A percentile compares a stretch with the other conserved stretches of the same genome.
Conservation (phyloP, 1,284 basidiomycete species). For the Tetrapyrgos nigripes region DNA sequence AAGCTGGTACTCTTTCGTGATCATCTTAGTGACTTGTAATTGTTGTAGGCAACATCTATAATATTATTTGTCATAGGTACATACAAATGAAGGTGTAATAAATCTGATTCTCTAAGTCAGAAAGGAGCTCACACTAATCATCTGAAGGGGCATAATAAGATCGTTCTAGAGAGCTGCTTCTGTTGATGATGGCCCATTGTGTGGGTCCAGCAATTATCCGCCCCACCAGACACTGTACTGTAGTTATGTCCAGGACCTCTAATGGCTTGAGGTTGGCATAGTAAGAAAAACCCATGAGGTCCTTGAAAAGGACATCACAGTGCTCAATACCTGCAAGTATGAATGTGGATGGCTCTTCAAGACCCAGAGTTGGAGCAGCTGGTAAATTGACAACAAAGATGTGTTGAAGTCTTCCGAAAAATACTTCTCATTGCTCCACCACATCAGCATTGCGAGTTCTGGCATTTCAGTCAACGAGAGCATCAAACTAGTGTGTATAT, state of each 20-base stretch:
- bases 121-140: too few relatives aligned
- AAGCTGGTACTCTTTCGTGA: too few relatives aligned
- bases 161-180: constrained; percentile 15
- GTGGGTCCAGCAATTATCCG: constrained; percentile 24
- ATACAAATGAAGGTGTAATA: too few relatives aligned
- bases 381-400: constrained; percentile 21
- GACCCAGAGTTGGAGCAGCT: constrained; percentile 2
- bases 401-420: constrained; percentile 28
- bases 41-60: too few relatives aligned
- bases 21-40: too few relatives aligned
- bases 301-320: constrained; percentile 13
- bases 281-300: constrained; percentile 19
- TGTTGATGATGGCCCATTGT: constrained; percentile 29
- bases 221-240: too few relatives aligned
- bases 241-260: too few relatives aligned
- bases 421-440: constrained; percentile 8
- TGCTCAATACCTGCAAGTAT: too few relatives aligned
- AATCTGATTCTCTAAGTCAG: too few relatives aligned
- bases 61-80: too few relatives aligned
- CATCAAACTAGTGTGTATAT: constrained; percentile 25
- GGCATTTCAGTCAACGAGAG: constrained; percentile 22
- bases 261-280: constrained; percentile 4
- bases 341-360: neutral
- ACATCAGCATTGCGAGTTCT: constrained; percentile 9
- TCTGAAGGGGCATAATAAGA: too few relatives aligned